A percentile compares a stretch with the other conserved stretches of the same genome.
These are phyloP conservation scores for Oryza officinalis DNA, from an alignment of 176 grass and related monocot genomes.

Conservation along the genomic window DNA sequence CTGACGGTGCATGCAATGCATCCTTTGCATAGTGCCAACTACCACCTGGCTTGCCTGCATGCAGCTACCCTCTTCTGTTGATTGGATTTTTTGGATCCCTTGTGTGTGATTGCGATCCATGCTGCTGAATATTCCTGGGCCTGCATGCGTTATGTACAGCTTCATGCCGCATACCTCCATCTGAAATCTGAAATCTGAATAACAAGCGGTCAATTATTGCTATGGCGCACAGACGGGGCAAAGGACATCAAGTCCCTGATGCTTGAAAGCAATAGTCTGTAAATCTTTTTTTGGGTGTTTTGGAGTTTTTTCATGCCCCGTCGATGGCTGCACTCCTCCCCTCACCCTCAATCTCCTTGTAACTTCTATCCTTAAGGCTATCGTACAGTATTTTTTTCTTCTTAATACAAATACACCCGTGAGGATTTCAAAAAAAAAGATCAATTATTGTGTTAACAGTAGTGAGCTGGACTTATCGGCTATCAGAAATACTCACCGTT, in stretches of 20 bases:
- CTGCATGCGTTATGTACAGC: neutral
- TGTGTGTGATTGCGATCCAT: constrained; percentile 1
- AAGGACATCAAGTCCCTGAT: too few species aligned
- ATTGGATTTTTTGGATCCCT: constrained; percentile 30
- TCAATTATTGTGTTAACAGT: constrained; percentile 33
- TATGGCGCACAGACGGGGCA: too few species aligned
- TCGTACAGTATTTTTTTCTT: too few species aligned
- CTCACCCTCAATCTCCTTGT: too few species aligned
- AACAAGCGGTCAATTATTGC: constrained; percentile 31
- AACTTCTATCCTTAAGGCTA: too few species aligned
- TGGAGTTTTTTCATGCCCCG: too few species aligned
- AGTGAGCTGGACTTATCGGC: neutral
- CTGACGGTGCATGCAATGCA: neutral
- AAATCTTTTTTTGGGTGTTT: too few species aligned
- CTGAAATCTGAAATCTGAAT: neutral
- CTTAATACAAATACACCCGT: too few species aligned
- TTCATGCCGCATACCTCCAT: too few species aligned
- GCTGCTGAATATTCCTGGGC: constrained; percentile 34
- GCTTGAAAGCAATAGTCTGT: too few species aligned
- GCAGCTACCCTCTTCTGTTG: neutral
- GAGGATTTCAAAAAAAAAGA: too few species aligned
- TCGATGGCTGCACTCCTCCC: too few species aligned
- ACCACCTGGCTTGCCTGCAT: constrained; percentile 9
- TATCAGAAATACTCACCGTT: neutral
- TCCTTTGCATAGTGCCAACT: constrained; percentile 5